These are phyloP conservation scores for Backusella circina DNA, from an alignment of 192 early-diverging fungal genomes.

Conservation along the genomic window DNA sequence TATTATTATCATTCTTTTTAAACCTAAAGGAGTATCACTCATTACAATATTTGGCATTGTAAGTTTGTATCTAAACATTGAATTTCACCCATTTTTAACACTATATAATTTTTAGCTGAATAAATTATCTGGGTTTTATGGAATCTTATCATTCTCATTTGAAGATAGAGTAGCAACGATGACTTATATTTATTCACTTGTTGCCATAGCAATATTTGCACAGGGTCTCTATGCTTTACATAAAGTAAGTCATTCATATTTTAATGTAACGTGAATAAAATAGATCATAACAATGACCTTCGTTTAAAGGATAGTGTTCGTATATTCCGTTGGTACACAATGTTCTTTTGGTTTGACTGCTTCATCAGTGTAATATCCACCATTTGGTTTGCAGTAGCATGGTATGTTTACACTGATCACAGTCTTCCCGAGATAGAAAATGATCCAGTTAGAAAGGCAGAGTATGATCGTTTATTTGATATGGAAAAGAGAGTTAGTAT, in stretches of 20 bases:
- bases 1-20: no score
- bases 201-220: conserved; percentile 16
- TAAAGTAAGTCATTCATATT: conserved; percentile 21
- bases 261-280: no score
- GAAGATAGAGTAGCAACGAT: conserved; percentile 14
- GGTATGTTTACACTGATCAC: conserved; percentile 37
- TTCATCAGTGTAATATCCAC: conserved; percentile 21
- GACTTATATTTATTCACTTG: conserved; percentile 29
- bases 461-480: conserved; percentile 23
- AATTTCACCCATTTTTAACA: background rate
- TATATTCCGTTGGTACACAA: conserved; percentile 25
- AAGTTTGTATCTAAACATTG: background rate
- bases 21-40: conserved; percentile 7
- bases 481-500: conserved; percentile 34
- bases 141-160: conserved; percentile 30
- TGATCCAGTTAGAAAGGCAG: conserved; percentile 7
- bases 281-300: background rate
- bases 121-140: conserved; percentile 36
- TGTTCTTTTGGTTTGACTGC: conserved; percentile 36
- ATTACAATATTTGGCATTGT: conserved; percentile 24
- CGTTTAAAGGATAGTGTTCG: conserved; percentile 10
- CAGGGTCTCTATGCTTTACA: conserved; percentile 26
- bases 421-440: conserved; percentile 16
- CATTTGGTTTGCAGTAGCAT: conserved; percentile 21
- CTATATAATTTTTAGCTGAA: conserved; percentile 24